A percentile compares a stretch with the other conserved stretches of the same genome.
These are phyloP conservation scores for Tripterygium wilfordii DNA, from an alignment of 177 flowering plant genomes.

Conservation along the genomic window DNA sequence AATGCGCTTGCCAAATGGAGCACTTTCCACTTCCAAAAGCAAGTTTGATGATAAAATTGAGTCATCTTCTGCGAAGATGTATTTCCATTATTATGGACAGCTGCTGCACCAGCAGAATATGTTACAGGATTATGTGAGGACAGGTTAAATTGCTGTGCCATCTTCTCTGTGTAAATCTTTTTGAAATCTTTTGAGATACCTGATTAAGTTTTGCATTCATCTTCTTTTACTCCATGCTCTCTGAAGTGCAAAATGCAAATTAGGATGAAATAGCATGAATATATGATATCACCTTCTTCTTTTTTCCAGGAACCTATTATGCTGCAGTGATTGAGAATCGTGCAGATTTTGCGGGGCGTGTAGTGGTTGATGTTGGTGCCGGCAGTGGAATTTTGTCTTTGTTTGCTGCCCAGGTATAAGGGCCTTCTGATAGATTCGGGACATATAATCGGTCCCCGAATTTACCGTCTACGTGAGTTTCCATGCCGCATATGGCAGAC, in stretches of 20 bases:
- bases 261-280: too few relatives aligned
- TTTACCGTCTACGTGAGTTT: too few relatives aligned
- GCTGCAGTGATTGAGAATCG: constrained; percentile 97
- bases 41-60: constrained; percentile 95
- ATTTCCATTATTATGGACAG: constrained; percentile 97
- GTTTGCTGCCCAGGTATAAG: constrained; percentile 96
- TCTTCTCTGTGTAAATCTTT: constrained; percentile 1
- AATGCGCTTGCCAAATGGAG: constrained; percentile 54
- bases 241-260: too few relatives aligned
- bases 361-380: constrained; percentile 99
- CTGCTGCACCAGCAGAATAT: constrained; percentile 96
- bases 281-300: too few relatives aligned
- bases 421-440: not conserved
- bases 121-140: constrained; percentile 98
- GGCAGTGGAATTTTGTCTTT: constrained; percentile 99
- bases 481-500: not conserved
- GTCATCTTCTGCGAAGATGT: constrained; percentile 95
- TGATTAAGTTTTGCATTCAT: not conserved
- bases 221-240: not conserved
- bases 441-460: not conserved
- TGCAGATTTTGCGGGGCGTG: constrained; percentile 73
- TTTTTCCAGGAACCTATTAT: constrained; percentile 74
- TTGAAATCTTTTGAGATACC: not conserved
- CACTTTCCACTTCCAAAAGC: constrained; percentile 40
- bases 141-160: constrained; percentile 55